phyloP scores from a whole-genome alignment of 495 filamentous ascomycete species.

The Venustampulla echinocandica region DNA sequence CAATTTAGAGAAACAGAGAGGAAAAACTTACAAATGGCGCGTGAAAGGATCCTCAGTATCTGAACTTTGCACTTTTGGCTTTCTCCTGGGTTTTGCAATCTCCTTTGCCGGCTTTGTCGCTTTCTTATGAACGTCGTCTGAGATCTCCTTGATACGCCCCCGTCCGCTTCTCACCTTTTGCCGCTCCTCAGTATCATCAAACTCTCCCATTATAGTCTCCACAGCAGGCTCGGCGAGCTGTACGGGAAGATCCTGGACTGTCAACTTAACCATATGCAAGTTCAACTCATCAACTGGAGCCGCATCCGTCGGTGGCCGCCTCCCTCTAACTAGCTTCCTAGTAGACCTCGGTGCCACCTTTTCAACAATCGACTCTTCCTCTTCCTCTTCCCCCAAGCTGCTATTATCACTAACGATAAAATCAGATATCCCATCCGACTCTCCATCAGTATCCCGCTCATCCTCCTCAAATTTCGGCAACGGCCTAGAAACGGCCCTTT shows the following conservation, averaged over 20 bases:
- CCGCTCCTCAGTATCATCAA: background rate
- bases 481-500: background rate
- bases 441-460: background rate
- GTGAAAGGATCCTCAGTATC: constrained; percentile 16
- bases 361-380: constrained; percentile 12
- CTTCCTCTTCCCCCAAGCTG: background rate
- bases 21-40: constrained; percentile 12
- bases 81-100: background rate
- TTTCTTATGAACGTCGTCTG: background rate
- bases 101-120: background rate
- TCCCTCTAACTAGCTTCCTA: constrained; percentile 17
- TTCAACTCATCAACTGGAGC: background rate
- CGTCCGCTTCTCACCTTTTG: background rate
- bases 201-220: too few species aligned
- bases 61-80: background rate
- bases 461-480: background rate
- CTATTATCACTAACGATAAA: constrained; percentile 28
- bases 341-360: constrained; percentile 6
- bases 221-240: too few species aligned
- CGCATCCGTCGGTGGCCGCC: background rate
- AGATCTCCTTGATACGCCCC: background rate
- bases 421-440: constrained; percentile 24
- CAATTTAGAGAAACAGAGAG: background rate
- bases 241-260: background rate
- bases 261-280: constrained; percentile 5